Evolutionary conservation across 768 basidiomycete genomes (phyloP).

Genomic region (Phanerochaete sordida): DNA sequence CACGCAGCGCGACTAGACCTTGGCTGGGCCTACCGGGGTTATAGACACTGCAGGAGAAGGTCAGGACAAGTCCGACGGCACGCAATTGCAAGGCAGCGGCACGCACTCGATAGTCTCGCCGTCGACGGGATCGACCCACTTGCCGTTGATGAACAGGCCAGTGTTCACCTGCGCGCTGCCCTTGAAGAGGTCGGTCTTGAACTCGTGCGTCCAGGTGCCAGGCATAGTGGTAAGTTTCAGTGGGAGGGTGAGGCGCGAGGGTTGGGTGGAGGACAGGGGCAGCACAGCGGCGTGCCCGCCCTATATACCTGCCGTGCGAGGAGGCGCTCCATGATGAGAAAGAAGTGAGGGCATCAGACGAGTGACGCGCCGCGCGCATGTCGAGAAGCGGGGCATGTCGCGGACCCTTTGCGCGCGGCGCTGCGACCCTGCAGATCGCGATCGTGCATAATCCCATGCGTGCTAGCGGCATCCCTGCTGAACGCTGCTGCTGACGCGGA

Average conservation of each 20-base stretch:
- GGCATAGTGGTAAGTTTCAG: slow-evolving; percentile 1
- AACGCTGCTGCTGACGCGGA: background rate
- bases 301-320: background rate
- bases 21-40: background rate
- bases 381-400: too few species aligned
- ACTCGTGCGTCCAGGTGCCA: slow-evolving; percentile 20
- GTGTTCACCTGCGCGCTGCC: slow-evolving; percentile 25
- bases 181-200: slow-evolving; percentile 24
- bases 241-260: background rate
- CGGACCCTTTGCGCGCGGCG: too few species aligned
- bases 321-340: too few species aligned
- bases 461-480: background rate
- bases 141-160: slow-evolving; percentile 42
- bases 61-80: background rate
- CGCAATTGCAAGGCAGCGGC: background rate
- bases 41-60: background rate
- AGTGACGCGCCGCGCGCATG: too few species aligned
- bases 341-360: too few species aligned
- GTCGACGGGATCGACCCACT: slow-evolving; percentile 21
- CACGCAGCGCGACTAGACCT: background rate
- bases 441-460: background rate
- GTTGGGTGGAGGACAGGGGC: too few species aligned
- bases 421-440: too few species aligned
- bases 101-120: slow-evolving; percentile 15
- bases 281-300: too few species aligned